A percentile compares a stretch with the other conserved stretches of the same genome.
Evolutionary conservation across 2,329 filamentous ascomycete species (phyloP).

Genomic region (Akanthomyces dipterigenus): DNA sequence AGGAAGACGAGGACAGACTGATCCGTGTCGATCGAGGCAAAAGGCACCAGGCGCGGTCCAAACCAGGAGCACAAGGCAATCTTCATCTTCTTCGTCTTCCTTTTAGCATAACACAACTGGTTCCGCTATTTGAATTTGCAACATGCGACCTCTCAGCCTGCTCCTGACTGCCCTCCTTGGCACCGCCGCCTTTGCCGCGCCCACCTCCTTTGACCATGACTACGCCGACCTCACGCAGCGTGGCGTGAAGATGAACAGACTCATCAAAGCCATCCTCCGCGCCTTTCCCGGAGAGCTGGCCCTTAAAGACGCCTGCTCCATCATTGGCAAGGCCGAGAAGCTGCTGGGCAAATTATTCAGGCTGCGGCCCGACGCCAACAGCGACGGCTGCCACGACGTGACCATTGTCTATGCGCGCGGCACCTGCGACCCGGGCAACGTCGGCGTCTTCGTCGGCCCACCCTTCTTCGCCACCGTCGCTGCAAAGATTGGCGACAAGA

Average conservation of each 20-base stretch:
- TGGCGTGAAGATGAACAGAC: conserved; percentile 2
- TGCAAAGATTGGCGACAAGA: conserved; percentile 9
- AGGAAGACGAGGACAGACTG: too few species aligned
- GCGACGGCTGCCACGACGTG: conserved; percentile 20
- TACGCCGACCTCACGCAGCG: background rate
- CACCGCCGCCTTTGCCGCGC: conserved; percentile 1
- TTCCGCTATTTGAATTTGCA: background rate
- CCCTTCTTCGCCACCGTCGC: conserved; percentile 21
- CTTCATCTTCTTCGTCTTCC: too few species aligned
- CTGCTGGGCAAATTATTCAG: conserved; percentile 12
- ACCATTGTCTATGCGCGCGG: conserved; percentile 24
- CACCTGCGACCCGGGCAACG: conserved; percentile 25
- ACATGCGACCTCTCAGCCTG: background rate
- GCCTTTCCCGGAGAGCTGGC: conserved; percentile 15
- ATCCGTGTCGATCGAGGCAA: background rate
- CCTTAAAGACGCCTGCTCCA: conserved; percentile 14
- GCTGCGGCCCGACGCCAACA: conserved; percentile 14
- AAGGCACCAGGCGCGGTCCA: background rate
- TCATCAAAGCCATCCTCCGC: conserved; percentile 1
- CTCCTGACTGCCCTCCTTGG: conserved; percentile 4
- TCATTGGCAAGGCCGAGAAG: conserved; percentile 14
- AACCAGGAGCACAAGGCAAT: background rate
- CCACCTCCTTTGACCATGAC: background rate
- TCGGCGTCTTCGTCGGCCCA: conserved; percentile 23
- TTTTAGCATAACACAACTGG: background rate